Conservation (phyloP, 352 stramenopile genomes). For the Globisporangium parvum region DNA sequence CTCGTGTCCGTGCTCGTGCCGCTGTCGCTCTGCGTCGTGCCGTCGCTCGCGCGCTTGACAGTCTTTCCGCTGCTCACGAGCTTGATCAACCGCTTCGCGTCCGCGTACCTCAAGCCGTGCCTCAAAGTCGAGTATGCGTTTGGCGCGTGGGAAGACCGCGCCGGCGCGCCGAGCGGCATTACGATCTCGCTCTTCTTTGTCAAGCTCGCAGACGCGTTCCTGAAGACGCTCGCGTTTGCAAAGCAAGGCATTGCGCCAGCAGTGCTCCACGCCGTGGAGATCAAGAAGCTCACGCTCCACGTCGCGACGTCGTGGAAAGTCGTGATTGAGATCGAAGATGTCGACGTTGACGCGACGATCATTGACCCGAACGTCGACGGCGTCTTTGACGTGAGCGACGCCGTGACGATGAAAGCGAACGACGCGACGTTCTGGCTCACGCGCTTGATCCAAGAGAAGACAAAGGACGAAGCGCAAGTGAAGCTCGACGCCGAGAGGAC, state of each 20-base stretch:
- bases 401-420: conserved; percentile 45
- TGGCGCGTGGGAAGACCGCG: conserved; percentile 31
- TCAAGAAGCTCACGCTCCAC: conserved; percentile 43
- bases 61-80: conserved; percentile 52
- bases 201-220: conserved; percentile 39
- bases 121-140: conserved; percentile 45
- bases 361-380: conserved; percentile 36
- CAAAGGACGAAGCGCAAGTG: conserved; percentile 25
- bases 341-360: conserved; percentile 33
- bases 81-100: conserved; percentile 47
- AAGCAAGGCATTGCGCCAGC: conserved; percentile 51
- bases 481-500: conserved; percentile 16
- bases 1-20: conserved; percentile 49
- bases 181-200: conserved; percentile 52
- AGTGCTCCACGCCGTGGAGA: conserved; percentile 25
- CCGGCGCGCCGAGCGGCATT: conserved; percentile 30
- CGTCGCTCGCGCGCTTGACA: conserved; percentile 42
- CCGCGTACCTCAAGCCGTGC: conserved; percentile 45
- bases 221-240: conserved; percentile 48
- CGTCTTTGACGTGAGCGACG: conserved; percentile 41
- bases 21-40: conserved; percentile 59
- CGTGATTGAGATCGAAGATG: conserved; percentile 42
- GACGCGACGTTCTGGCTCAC: conserved; percentile 35
- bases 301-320: conserved; percentile 48
- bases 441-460: conserved; percentile 28